A percentile compares a stretch with the other conserved stretches of the same genome.
phyloP scores from a whole-genome alignment of 202 grass and related monocot species.

The Musa balbisiana region DNA sequence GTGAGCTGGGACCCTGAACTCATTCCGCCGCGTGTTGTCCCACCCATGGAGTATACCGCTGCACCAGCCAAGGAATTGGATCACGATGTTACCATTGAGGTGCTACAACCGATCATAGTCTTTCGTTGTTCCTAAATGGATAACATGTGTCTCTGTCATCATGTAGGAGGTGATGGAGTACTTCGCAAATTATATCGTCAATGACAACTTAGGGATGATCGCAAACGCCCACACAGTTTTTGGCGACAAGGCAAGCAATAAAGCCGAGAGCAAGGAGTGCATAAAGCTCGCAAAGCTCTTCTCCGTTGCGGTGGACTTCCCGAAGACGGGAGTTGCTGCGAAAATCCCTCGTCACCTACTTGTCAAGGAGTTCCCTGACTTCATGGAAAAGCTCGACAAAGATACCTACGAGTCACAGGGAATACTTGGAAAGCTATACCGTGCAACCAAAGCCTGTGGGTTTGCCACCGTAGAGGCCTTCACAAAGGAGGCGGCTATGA shows the following conservation, averaged over 20 bases:
- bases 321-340: slow-evolving; percentile 71
- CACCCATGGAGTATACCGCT: slow-evolving; percentile 73
- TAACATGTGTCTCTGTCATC: neutral
- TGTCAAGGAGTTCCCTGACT: slow-evolving; percentile 84
- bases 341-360: slow-evolving; percentile 41
- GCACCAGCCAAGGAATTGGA: slow-evolving; percentile 56
- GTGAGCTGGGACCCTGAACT: slow-evolving; percentile 70
- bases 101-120: slow-evolving; percentile 8
- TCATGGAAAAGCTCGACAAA: slow-evolving; percentile 77
- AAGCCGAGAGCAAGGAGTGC: slow-evolving; percentile 41
- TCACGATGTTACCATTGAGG: slow-evolving; percentile 78
- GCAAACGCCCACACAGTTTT: slow-evolving; percentile 73
- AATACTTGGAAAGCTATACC: slow-evolving; percentile 71
- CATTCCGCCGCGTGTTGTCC: slow-evolving; percentile 40
- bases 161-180: slow-evolving; percentile 76
- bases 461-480: slow-evolving; percentile 39
- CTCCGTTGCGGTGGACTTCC: slow-evolving; percentile 83
- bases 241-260: slow-evolving; percentile 46
- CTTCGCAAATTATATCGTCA: slow-evolving; percentile 79
- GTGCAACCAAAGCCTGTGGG: slow-evolving; percentile 54
- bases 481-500: slow-evolving; percentile 49
- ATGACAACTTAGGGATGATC: slow-evolving; percentile 82
- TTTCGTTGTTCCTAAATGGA: neutral
- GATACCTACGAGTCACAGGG: slow-evolving; percentile 53
- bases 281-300: slow-evolving; percentile 61